Evolutionary conservation across 345 rosid genomes (phyloP).

Genomic region (Euclidium syriacum): DNA sequence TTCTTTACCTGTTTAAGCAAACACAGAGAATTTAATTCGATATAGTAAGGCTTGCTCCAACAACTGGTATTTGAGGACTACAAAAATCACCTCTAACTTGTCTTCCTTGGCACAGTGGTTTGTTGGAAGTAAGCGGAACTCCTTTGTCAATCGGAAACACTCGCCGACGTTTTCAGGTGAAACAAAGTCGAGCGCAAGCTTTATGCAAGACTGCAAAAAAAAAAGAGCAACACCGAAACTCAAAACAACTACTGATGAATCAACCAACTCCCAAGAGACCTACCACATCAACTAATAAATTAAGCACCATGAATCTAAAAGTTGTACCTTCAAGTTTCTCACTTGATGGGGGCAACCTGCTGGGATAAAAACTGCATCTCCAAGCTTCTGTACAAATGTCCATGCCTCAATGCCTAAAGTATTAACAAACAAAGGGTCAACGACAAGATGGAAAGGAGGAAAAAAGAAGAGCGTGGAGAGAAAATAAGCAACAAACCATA

Average conservation of each 20-base stretch:
- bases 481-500: constrained; percentile 54
- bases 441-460: background rate
- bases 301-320: background rate
- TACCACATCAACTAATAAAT: background rate
- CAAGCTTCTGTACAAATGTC: constrained; percentile 34
- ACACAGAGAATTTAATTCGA: background rate
- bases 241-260: too few relatives aligned
- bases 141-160: constrained; percentile 51
- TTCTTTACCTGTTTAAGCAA: constrained; percentile 25
- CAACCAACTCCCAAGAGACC: too few relatives aligned
- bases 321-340: constrained; percentile 26
- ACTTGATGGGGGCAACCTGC: constrained; percentile 39
- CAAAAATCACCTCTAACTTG: constrained; percentile 46
- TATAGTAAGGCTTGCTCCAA: background rate
- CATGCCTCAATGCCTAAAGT: constrained; percentile 32
- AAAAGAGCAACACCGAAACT: too few relatives aligned
- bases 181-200: constrained; percentile 62
- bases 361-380: constrained; percentile 32
- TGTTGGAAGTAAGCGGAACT: constrained; percentile 53
- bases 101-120: constrained; percentile 55
- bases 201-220: constrained; percentile 52
- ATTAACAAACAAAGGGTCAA: background rate
- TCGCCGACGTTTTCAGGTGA: constrained; percentile 57
- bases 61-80: background rate
- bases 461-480: background rate